phyloP scores from a whole-genome alignment of 2,329 filamentous ascomycete genomes.

The Xylaria sp. region DNA sequence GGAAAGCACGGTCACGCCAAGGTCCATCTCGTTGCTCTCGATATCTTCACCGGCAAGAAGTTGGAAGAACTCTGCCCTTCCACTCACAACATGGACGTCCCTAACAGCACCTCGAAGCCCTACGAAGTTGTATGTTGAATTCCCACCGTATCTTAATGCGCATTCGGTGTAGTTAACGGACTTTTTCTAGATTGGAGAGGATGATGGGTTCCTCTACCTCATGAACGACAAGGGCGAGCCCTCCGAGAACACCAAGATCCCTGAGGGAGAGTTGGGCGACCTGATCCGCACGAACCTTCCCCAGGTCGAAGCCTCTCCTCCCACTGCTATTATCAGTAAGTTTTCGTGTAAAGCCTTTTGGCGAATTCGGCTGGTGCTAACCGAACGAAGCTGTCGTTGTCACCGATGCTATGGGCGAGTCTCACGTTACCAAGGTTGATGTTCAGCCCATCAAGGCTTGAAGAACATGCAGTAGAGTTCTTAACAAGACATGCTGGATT shows the following conservation, averaged over 20 bases:
- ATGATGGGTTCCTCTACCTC: slow-evolving; percentile 94
- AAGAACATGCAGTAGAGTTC: slow-evolving; percentile 8
- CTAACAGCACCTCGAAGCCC: slow-evolving; percentile 96
- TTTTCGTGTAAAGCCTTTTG: neutral
- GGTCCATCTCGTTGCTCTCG: slow-evolving; percentile 96
- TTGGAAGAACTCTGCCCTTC: slow-evolving; percentile 98
- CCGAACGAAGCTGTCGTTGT: slow-evolving; percentile 81
- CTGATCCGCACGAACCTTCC: slow-evolving; percentile 85
- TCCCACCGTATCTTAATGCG: neutral
- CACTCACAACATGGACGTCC: slow-evolving; percentile 98
- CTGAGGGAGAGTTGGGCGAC: slow-evolving; percentile 87
- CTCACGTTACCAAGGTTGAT: slow-evolving; percentile 92
- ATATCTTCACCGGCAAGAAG: slow-evolving; percentile 99
- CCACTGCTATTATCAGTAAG: slow-evolving; percentile 14
- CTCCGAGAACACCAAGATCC: slow-evolving; percentile 96
- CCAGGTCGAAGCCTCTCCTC: slow-evolving; percentile 91
- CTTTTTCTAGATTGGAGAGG: slow-evolving; percentile 73
- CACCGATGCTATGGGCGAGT: slow-evolving; percentile 96
- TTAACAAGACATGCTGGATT: slow-evolving; percentile 25
- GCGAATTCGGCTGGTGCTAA: neutral
- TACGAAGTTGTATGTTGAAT: slow-evolving; percentile 65
- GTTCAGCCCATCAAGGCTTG: slow-evolving; percentile 17
- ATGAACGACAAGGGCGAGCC: slow-evolving; percentile 86
- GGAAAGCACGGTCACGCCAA: slow-evolving; percentile 99
- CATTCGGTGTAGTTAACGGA: slow-evolving; percentile 7